Conservation (phyloP, 495 filamentous ascomycete species). For the Hypoxylon perforatum region DNA sequence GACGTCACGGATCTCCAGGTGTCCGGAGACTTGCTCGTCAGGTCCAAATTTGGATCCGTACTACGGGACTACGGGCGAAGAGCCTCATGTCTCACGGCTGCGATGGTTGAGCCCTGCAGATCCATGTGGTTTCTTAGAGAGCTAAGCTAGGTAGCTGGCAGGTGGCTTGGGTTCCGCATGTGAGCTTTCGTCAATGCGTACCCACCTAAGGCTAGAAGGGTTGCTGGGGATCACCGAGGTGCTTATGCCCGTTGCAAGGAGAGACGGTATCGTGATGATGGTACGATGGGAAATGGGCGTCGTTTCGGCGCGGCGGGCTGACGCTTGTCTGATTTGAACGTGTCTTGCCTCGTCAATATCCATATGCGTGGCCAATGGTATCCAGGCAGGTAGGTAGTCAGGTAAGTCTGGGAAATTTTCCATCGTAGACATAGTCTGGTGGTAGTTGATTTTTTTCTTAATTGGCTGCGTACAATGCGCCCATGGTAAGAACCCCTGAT, state of each 20-base stretch:
- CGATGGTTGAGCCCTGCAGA: background rate
- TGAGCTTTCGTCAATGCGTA: background rate
- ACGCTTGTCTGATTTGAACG: conserved; percentile 1
- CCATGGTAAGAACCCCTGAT: too few species aligned
- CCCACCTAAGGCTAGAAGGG: background rate
- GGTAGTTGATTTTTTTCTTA: too few species aligned
- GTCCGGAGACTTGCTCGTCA: conserved; percentile 18
- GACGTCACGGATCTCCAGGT: conserved; percentile 32
- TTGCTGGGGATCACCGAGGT: background rate
- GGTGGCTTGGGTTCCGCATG: background rate
- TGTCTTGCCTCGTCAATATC: background rate
- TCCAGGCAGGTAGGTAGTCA: too few species aligned
- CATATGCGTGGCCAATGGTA: background rate
- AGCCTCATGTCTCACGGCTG: conserved; percentile 18
- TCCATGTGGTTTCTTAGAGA: background rate
- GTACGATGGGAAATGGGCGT: background rate
- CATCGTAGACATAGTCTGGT: too few species aligned
- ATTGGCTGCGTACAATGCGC: too few species aligned
- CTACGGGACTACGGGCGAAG: background rate
- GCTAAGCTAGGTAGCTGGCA: too few species aligned
- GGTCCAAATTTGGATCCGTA: background rate
- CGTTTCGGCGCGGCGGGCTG: background rate
- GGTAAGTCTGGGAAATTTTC: too few species aligned
- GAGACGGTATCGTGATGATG: background rate
- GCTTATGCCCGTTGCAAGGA: background rate